These are phyloP conservation scores for Corchorus capsularis DNA, from an alignment of 345 rosid genomes.

Conservation along the genomic window DNA sequence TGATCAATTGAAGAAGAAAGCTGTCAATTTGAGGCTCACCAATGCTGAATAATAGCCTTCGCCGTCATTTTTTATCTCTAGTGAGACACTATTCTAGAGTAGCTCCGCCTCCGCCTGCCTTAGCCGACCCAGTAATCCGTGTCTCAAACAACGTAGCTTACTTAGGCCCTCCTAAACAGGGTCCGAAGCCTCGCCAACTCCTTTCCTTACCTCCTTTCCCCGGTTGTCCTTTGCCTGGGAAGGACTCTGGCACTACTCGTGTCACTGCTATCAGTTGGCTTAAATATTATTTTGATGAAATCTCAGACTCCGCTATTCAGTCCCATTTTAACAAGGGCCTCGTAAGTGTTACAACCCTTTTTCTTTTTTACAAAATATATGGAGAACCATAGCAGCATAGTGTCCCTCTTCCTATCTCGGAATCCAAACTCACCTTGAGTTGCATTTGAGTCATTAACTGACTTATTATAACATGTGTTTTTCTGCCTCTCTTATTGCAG, in stretches of 20 bases:
- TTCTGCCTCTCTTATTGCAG: slow-evolving; percentile 30
- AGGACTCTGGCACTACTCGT: slow-evolving; percentile 27
- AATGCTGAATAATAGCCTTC: slow-evolving; percentile 31
- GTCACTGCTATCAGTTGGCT: slow-evolving; percentile 88
- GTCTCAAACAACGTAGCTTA: slow-evolving; percentile 62
- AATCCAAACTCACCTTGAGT: not conserved
- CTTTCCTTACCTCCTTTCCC: slow-evolving; percentile 86
- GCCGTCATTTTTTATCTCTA: slow-evolving; percentile 19
- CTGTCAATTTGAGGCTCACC: not conserved
- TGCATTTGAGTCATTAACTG: not conserved
- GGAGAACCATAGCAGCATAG: not conserved
- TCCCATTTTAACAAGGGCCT: slow-evolving; percentile 88
- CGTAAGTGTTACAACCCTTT: slow-evolving; percentile 40
- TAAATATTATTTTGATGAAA: slow-evolving; percentile 74
- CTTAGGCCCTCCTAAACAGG: slow-evolving; percentile 56
- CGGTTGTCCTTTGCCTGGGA: slow-evolving; percentile 57
- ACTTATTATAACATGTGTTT: not conserved
- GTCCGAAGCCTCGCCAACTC: slow-evolving; percentile 83
- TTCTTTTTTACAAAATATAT: not conserved
- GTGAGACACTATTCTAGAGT: slow-evolving; percentile 53
- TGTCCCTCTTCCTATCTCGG: not conserved
- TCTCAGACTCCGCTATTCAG: slow-evolving; percentile 55
- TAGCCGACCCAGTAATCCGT: slow-evolving; percentile 41
- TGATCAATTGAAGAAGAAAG: not conserved
- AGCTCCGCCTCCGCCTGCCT: slow-evolving; percentile 46